These are phyloP conservation scores for Botrytis sinoallii DNA, from an alignment of 2,329 filamentous ascomycete species.

Conservation along the genomic window DNA sequence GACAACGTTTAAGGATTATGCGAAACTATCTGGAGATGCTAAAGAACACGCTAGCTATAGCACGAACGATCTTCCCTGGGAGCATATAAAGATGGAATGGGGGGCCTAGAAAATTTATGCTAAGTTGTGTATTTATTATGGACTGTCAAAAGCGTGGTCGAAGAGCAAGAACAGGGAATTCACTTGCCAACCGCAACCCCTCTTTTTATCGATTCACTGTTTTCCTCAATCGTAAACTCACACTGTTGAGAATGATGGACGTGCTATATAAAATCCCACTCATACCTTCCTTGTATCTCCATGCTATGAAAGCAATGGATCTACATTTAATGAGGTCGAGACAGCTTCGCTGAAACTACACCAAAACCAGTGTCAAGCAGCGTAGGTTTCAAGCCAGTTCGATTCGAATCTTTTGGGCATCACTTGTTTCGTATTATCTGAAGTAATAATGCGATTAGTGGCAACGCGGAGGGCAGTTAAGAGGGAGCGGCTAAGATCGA, in stretches of 20 bases:
- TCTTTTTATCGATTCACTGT: too few relatives aligned
- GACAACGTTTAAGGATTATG: neutral
- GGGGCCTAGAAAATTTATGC: neutral
- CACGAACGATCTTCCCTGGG: neutral
- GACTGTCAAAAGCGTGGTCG: neutral
- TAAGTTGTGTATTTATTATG: neutral
- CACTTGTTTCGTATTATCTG: neutral
- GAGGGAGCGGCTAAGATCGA: neutral
- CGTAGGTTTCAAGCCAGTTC: neutral
- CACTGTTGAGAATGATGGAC: neutral
- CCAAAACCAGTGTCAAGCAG: neutral
- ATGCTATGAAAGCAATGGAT: neutral
- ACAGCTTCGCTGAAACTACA: neutral
- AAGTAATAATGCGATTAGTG: too few relatives aligned
- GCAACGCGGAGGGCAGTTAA: rapidly evolving
- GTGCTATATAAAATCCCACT: neutral
- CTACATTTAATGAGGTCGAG: too few relatives aligned
- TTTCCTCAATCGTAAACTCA: too few relatives aligned
- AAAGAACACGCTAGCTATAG: neutral
- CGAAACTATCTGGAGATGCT: neutral
- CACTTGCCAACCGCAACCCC: neutral
- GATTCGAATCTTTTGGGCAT: neutral
- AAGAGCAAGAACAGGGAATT: neutral
- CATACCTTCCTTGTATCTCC: neutral
- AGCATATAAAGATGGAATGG: rapidly evolving